Conservation (phyloP, 2,329 filamentous ascomycete species). For the Epichloe brachyelytri region DNA sequence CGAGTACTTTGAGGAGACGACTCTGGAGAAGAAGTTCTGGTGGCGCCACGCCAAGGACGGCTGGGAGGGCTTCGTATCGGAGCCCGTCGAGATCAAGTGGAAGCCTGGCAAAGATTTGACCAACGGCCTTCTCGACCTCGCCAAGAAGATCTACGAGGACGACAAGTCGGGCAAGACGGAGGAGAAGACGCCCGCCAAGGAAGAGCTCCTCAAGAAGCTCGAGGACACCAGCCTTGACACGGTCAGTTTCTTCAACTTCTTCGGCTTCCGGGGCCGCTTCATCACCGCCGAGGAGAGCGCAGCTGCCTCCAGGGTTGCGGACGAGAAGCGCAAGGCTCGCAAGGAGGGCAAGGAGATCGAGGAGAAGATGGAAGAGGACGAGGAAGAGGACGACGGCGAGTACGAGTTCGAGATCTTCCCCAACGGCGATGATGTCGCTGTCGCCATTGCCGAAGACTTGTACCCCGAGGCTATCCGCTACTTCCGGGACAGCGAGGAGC, state of each 20-base stretch:
- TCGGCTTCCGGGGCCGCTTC: slow-evolving; percentile 62
- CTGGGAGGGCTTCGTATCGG: slow-evolving; percentile 69
- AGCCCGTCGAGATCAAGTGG: slow-evolving; percentile 82
- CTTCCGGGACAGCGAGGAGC: slow-evolving; percentile 59
- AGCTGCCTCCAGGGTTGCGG: slow-evolving; percentile 46
- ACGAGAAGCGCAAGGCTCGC: slow-evolving; percentile 38
- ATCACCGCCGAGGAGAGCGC: slow-evolving; percentile 61
- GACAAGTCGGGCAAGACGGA: slow-evolving; percentile 31
- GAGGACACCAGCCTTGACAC: slow-evolving; percentile 49
- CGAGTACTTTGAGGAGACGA: slow-evolving; percentile 64
- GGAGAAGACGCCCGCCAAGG: slow-evolving; percentile 33
- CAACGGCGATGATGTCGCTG: slow-evolving; percentile 71
- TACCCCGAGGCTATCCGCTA: slow-evolving; percentile 83
- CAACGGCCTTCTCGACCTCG: slow-evolving; percentile 62
- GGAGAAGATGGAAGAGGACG: slow-evolving; percentile 32
- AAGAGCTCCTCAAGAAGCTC: slow-evolving; percentile 40
- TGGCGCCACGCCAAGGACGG: slow-evolving; percentile 57
- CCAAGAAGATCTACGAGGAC: slow-evolving; percentile 53
- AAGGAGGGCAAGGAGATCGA: slow-evolving; percentile 38
- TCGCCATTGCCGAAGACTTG: slow-evolving; percentile 72
- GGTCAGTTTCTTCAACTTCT: slow-evolving; percentile 79
- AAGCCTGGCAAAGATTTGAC: slow-evolving; percentile 72
- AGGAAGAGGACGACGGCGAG: slow-evolving; percentile 49
- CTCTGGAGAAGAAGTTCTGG: slow-evolving; percentile 86
- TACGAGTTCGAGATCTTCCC: slow-evolving; percentile 74